A percentile compares a stretch with the other conserved stretches of the same genome.
Evolutionary conservation across 768 basidiomycete species (phyloP).

Genomic region (Boletus sp.): DNA sequence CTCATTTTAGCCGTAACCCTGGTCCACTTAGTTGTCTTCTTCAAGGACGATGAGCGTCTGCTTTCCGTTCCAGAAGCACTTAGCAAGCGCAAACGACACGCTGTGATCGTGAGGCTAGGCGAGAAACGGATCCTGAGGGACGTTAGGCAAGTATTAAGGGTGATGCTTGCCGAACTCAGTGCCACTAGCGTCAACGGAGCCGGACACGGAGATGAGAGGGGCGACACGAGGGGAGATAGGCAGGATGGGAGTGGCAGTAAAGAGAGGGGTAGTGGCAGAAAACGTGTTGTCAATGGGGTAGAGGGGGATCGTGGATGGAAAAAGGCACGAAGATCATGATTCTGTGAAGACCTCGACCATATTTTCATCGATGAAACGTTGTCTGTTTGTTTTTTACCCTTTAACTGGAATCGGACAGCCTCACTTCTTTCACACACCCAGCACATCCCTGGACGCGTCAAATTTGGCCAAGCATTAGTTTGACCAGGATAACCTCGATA

Average conservation of each 20-base stretch:
- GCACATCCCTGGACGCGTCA: neutral
- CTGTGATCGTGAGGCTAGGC: conserved; percentile 70
- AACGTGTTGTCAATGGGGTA: conserved; percentile 11
- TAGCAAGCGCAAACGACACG: conserved; percentile 50
- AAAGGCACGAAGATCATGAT: conserved; percentile 17
- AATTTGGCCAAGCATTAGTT: neutral
- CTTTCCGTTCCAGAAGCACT: conserved; percentile 27
- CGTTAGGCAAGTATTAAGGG: conserved; percentile 17
- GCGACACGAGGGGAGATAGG: neutral
- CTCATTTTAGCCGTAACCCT: neutral
- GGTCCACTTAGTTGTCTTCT: neutral
- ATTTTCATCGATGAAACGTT: neutral
- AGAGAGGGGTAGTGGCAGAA: conserved; percentile 3
- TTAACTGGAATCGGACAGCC: neutral
- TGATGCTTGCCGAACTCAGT: conserved; percentile 4
- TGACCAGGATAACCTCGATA: neutral
- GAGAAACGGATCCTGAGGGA: conserved; percentile 67
- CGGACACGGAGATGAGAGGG: neutral
- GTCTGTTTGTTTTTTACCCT: neutral
- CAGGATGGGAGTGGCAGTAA: neutral
- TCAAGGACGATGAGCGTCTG: conserved; percentile 53
- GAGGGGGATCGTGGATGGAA: conserved; percentile 14
- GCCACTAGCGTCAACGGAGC: neutral
- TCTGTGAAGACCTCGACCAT: neutral
- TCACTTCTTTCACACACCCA: neutral